Evolutionary conservation across 495 filamentous ascomycete species (phyloP).

Genomic region (Umbilicaria muhlenbergii): DNA sequence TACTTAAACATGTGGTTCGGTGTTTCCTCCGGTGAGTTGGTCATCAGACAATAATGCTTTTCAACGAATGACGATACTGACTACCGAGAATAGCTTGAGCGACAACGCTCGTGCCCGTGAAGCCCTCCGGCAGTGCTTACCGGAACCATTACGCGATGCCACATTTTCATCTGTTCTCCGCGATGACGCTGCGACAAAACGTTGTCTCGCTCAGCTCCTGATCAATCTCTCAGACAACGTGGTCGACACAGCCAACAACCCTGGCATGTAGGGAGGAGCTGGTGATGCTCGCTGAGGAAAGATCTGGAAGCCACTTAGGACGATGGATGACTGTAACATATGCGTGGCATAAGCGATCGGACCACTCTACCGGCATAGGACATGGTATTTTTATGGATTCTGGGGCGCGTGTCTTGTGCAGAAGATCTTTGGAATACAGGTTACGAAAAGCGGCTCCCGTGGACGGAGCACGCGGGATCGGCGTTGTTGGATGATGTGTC

Average conservation of each 20-base stretch:
- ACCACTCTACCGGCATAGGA: too few species aligned
- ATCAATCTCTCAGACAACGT: conserved; percentile 95
- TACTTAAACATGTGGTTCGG: conserved; percentile 94
- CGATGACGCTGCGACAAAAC: conserved; percentile 95
- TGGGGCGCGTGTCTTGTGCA: too few species aligned
- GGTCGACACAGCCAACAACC: conserved; percentile 39
- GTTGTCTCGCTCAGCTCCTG: conserved; percentile 87
- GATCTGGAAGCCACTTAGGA: too few species aligned
- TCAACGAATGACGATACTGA: not conserved
- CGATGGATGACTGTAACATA: conserved; percentile 11
- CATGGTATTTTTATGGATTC: too few species aligned
- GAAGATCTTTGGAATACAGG: too few species aligned
- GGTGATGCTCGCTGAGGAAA: too few species aligned
- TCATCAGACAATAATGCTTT: not conserved
- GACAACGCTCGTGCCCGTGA: conserved; percentile 95
- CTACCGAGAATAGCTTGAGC: conserved; percentile 45
- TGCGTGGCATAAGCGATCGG: conserved; percentile 4
- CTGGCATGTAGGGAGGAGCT: conserved; percentile 27
- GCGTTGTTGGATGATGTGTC: too few species aligned
- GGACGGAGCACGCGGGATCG: too few species aligned
- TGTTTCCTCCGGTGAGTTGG: conserved; percentile 77
- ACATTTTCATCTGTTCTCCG: conserved; percentile 94
- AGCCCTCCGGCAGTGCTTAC: conserved; percentile 89
- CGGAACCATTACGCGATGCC: conserved; percentile 88
- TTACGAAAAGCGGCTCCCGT: too few species aligned